Conservation (phyloP, 2,329 filamentous ascomycete genomes). For the Graphilbum ipis-grandicollis region DNA sequence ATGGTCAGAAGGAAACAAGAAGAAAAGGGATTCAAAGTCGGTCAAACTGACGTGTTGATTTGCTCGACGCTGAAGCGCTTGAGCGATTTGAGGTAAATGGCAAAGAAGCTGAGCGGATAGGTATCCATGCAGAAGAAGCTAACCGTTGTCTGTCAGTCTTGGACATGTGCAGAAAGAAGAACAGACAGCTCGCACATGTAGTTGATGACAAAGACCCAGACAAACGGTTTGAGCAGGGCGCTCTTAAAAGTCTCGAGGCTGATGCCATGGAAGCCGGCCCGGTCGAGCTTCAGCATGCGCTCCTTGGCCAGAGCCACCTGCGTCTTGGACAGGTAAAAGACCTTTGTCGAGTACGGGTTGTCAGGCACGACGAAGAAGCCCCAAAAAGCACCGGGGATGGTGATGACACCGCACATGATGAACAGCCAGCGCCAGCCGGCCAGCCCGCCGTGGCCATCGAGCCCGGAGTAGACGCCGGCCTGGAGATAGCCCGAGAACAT, state of each 20-base stretch:
- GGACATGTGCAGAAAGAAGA: too few species aligned
- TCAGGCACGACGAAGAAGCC: slow-evolving; percentile 11
- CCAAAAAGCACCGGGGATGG: background rate
- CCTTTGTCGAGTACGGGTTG: slow-evolving; percentile 11
- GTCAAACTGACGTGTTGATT: background rate
- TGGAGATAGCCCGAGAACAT: slow-evolving; percentile 1
- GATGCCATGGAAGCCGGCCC: slow-evolving; percentile 7
- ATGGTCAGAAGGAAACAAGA: background rate
- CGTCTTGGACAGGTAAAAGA: background rate
- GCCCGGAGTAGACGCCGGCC: background rate
- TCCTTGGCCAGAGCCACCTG: background rate
- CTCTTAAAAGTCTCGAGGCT: slow-evolving; percentile 8
- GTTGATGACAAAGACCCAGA: slow-evolving; percentile 1
- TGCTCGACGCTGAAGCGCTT: background rate
- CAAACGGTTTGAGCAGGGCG: background rate
- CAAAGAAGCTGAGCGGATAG: background rate
- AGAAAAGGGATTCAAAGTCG: too few species aligned
- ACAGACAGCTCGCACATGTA: background rate
- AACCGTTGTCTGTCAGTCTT: background rate
- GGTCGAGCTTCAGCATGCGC: slow-evolving; percentile 1
- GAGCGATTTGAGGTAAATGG: slow-evolving; percentile 1
- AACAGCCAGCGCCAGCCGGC: slow-evolving; percentile 3
- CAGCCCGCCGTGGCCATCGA: slow-evolving; percentile 1
- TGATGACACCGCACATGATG: slow-evolving; percentile 1
- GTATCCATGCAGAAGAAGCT: slow-evolving; percentile 1